A percentile compares a stretch with the other conserved stretches of the same genome.
These are phyloP conservation scores for Phanerodontia chrysosporium DNA, from an alignment of 768 basidiomycete genomes.

Conservation along the genomic window DNA sequence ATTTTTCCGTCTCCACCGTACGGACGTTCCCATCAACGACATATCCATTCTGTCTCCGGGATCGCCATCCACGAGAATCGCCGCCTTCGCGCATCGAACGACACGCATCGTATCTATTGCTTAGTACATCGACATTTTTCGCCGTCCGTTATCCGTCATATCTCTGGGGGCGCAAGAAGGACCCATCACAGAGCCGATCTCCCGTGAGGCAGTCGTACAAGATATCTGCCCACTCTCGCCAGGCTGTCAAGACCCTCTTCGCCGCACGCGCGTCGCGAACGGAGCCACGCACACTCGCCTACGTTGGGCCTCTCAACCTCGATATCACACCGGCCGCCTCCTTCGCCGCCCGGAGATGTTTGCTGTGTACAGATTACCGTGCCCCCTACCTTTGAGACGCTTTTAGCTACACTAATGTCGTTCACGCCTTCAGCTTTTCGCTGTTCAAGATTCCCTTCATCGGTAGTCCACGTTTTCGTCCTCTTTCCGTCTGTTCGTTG, in stretches of 20 bases:
- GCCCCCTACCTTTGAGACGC: constrained; percentile 32
- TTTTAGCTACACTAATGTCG: constrained; percentile 31
- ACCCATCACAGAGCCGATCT: neutral
- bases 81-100: constrained; percentile 21
- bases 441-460: constrained; percentile 4
- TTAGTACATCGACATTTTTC: constrained; percentile 20
- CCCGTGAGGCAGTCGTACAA: neutral
- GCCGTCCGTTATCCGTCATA: constrained; percentile 15
- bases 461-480: constrained; percentile 8
- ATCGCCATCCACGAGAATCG: constrained; percentile 31
- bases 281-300: neutral
- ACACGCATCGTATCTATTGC: constrained; percentile 33
- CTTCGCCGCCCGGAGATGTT: constrained; percentile 12
- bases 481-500: constrained; percentile 19
- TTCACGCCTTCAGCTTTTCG: constrained; percentile 28
- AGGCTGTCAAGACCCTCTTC: constrained; percentile 15
- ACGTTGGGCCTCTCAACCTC: constrained; percentile 5
- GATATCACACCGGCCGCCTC: constrained; percentile 15
- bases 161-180: neutral
- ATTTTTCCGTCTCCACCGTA: constrained; percentile 20
- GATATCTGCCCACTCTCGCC: neutral
- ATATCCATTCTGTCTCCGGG: constrained; percentile 63
- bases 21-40: constrained; percentile 36
- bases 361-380: constrained; percentile 33
- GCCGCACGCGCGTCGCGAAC: neutral